Base-by-base conservation (phyloP, 1,284 basidiomycete genomes). In the Moniliophthora roreri region DNA sequence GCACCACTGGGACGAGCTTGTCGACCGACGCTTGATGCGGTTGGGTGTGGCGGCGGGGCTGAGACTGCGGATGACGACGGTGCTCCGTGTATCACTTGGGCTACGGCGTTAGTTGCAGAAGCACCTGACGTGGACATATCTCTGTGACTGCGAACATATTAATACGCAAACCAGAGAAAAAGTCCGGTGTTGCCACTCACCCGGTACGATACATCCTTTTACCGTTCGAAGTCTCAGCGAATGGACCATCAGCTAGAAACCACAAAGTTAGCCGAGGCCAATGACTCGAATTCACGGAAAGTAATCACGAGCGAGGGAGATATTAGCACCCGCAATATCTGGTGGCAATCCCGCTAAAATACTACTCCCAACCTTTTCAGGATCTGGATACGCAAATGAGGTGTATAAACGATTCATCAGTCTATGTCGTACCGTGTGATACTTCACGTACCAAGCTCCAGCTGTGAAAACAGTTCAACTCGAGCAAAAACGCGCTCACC, bases 211-310 rank as follows among this genome's bases (percentile, higher is more conserved):
- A 90, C 77, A 87, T 82, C 64, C 79, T 76, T 63, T 81, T 83
- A 7, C 84, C 87, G 51, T 84, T 89, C 6, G 87, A 80, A 1
- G 87, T 91, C 64, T 92, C 89, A 28, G 91, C 81, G 64, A 86
- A 92, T 48, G 76, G 85, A 54, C 82, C 82, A 64, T 91, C 87
- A 55, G 78, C 87, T 51, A 46, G 24, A 24, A 50, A 52, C 34
- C 57, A 60, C 59, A n/a, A n/a, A 34, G 58, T 15, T 10, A 35
- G 44, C 3, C 18, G 35, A 10, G 5, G 51, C 8, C 2, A 44
- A 47, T 7, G 37, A 37, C 4, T 13, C 18, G 5, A 50, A 28
- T 16, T 15, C 16, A 11, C 4, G n/a, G 42, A 48, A 34, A 34
- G 41, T 37, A 81, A 84, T 70, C 62, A 87, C 84, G 73, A 50